phyloP scores from a whole-genome alignment of 2,329 filamentous ascomycete genomes.

The Chrysoporthe deuterocubensis region DNA sequence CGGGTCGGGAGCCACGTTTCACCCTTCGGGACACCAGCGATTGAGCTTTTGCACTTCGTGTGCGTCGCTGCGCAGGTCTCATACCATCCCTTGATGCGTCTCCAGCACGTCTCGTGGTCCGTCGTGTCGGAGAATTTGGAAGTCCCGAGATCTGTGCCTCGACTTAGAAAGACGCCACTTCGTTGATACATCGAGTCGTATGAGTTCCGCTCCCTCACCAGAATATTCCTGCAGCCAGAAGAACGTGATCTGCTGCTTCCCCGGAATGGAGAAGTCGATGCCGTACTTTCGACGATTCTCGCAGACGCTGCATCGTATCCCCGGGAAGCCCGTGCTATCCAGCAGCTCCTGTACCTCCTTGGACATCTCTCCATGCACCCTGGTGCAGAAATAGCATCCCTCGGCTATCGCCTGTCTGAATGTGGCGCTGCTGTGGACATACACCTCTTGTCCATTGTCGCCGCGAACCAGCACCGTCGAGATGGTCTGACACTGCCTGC shows the following conservation, averaged over 20 bases:
- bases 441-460: background rate
- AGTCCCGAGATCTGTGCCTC: background rate
- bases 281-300: conserved; percentile 3
- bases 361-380: background rate
- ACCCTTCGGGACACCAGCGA: background rate
- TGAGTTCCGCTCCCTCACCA: background rate
- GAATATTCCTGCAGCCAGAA: conserved; percentile 5
- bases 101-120: conserved; percentile 7
- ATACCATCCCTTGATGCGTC: conserved; percentile 5
- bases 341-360: background rate
- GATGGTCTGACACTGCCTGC: conserved; percentile 2
- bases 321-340: background rate
- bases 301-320: conserved; percentile 1
- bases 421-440: conserved; percentile 1
- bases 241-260: background rate
- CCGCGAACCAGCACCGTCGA: conserved; percentile 1
- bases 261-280: conserved; percentile 8
- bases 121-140: background rate
- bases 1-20: conserved; percentile 3
- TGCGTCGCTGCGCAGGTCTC: background rate
- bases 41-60: background rate
- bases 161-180: background rate
- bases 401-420: background rate
- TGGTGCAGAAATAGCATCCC: conserved; percentile 7
- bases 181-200: background rate